Evolutionary conservation across 1,139 yeast genomes (phyloP), one percentile per base, ranked within the genome.

Genomic region (Scheffersomyces illinoinensis): DNA sequence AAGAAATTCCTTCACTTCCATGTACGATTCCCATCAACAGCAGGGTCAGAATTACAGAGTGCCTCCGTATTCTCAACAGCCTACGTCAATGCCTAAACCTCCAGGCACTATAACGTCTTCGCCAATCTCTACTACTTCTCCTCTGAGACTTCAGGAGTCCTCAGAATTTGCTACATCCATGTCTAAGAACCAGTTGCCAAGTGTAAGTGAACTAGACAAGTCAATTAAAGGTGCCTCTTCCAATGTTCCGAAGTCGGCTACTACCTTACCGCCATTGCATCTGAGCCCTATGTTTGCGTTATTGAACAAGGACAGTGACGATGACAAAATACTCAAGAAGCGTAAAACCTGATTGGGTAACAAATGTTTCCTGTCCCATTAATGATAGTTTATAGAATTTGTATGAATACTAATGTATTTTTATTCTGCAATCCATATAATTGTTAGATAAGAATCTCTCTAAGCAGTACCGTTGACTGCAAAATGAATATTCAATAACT

Each of bases 201-300:
- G 77, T 24, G 79, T 78, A 43, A 73, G 74, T 56, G 82, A 78
- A 62, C 70, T 78, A 53, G 81, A 76, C 58, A 75, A 74, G 57
- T 71, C 75, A 43, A 73, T 78, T 58, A 68, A 72, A 47, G 51
- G 51, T 48, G 51, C n/a, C 19, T 48, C 51, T 48, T 6, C 51
- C 6, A 20, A 21, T 48, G 43, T 33, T 33, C 43, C 43, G 5
- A 33, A 33, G 43, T 21, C 26, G 7, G 51, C 51, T 5, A 21
- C 51, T 6, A 48, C 51, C 26, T 48, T 48, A n/a, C 51, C 51
- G n/a, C 51, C 51, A 48, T 48, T 48, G 26, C 51, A 48, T 18
- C 51, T 48, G 51, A 48, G 51, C 26, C 51, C 51, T 24, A 51
- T 54, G 26, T 51, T 50, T 50, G 46, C 53, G 18, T 52, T 54